These are phyloP conservation scores for Suillus americanus DNA, from an alignment of 768 basidiomycete species.

Conservation along the genomic window DNA sequence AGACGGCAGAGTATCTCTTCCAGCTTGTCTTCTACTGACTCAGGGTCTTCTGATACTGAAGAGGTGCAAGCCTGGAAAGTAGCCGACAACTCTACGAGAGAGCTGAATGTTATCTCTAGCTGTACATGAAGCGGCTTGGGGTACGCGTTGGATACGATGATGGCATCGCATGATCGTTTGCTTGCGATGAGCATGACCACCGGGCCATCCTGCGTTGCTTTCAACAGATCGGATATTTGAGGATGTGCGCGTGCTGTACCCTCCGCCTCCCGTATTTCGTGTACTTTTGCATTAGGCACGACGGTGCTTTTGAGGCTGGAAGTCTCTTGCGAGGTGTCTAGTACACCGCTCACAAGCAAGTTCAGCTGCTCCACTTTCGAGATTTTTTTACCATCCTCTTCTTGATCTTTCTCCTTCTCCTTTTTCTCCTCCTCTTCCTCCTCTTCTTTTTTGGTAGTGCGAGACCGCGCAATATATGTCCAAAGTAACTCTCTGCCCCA, in stretches of 20 bases:
- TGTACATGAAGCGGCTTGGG: neutral
- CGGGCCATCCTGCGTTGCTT: neutral
- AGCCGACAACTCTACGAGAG: neutral
- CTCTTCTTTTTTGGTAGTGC: neutral
- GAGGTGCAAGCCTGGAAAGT: neutral
- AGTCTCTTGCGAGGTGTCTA: neutral
- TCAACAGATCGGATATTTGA: neutral
- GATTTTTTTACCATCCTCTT: neutral
- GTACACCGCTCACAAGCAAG: neutral
- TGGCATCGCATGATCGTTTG: neutral
- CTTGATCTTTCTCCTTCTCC: neutral
- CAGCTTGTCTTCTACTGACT: neutral
- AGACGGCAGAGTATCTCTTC: neutral
- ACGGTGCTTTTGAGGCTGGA: neutral
- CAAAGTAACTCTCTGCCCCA: constrained; percentile 2
- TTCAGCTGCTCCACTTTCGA: neutral
- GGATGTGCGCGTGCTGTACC: neutral
- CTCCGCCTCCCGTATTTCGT: neutral
- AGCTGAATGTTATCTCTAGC: neutral
- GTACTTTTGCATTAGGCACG: neutral
- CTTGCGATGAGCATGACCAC: neutral
- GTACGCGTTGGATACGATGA: neutral
- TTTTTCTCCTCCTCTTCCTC: neutral
- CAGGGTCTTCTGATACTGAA: neutral
- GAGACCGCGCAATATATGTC: neutral